Evolutionary conservation across 305 asterid species (phyloP).

Genomic region (Ajuga reptans): DNA sequence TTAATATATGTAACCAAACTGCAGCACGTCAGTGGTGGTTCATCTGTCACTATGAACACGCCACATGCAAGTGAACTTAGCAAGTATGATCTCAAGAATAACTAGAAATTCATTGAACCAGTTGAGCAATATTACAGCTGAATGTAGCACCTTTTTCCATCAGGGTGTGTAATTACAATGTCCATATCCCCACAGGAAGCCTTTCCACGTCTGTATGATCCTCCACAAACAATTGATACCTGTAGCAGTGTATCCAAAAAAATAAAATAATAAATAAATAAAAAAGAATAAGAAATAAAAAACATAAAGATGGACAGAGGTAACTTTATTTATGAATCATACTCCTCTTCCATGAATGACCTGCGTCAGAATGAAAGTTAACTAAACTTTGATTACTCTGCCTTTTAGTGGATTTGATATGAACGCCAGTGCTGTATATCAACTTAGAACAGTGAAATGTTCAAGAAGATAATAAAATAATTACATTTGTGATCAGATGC

Average conservation of each 20-base stretch:
- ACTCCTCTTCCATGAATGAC: neutral
- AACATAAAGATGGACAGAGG: neutral
- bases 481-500: neutral
- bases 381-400: neutral
- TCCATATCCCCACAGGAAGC: conserved; percentile 96
- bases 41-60: neutral
- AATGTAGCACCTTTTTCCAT: conserved; percentile 61
- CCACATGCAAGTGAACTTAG: neutral
- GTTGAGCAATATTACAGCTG: conserved; percentile 11
- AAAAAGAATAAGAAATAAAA: conserved; percentile 7
- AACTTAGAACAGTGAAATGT: neutral
- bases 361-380: neutral
- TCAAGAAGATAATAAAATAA: neutral
- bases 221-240: conserved; percentile 80
- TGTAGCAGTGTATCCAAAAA: conserved; percentile 29
- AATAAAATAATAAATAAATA: no score
- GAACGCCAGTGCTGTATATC: neutral
- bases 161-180: conserved; percentile 78
- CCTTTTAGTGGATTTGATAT: neutral
- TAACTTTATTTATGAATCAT: neutral
- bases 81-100: conserved; percentile 11
- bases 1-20: neutral
- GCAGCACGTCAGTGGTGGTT: neutral
- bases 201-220: conserved; percentile 95
- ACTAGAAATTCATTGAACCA: conserved; percentile 3